Evolutionary conservation across 1,139 yeast species (phyloP).

Genomic region (Debaryomyces singareniensis): DNA sequence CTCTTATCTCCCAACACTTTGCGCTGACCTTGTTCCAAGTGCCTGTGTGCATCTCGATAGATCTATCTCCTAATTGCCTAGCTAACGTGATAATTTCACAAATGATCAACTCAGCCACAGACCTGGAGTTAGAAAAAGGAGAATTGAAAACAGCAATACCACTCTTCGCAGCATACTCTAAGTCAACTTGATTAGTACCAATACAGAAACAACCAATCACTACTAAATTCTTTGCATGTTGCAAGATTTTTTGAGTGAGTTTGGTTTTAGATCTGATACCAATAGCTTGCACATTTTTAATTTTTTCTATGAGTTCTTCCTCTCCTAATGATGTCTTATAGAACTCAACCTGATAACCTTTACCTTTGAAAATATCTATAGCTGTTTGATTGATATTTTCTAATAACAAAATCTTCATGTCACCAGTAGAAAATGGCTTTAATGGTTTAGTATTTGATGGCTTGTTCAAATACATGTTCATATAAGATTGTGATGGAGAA

Average conservation of each 20-base stretch:
- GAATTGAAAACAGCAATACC: conserved; percentile 98
- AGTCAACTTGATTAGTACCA: conserved; percentile 97
- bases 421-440: conserved; percentile 88
- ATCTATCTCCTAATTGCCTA: conserved; percentile 95
- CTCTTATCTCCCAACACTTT: conserved; percentile 99
- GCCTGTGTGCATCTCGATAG: conserved; percentile 93
- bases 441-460: conserved; percentile 55
- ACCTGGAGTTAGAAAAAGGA: conserved; percentile 96
- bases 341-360: conserved; percentile 97
- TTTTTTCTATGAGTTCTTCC: conserved; percentile 91
- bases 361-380: conserved; percentile 70
- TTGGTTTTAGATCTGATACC: conserved; percentile 98
- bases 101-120: conserved; percentile 96
- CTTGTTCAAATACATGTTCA: conserved; percentile 43
- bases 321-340: conserved; percentile 86
- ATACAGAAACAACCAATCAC: conserved; percentile 98
- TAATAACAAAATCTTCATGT: conserved; percentile 79
- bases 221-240: conserved; percentile 83
- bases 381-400: conserved; percentile 96
- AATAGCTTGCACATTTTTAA: conserved; percentile 88
- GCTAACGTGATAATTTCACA: conserved; percentile 92
- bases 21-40: conserved; percentile 96
- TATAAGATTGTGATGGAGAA: conserved; percentile 55
- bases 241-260: conserved; percentile 69
- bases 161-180: conserved; percentile 82